Base-by-base conservation (phyloP, 371 early-diverging fungal genomes). In the Apophysomyces sp. region DNA sequence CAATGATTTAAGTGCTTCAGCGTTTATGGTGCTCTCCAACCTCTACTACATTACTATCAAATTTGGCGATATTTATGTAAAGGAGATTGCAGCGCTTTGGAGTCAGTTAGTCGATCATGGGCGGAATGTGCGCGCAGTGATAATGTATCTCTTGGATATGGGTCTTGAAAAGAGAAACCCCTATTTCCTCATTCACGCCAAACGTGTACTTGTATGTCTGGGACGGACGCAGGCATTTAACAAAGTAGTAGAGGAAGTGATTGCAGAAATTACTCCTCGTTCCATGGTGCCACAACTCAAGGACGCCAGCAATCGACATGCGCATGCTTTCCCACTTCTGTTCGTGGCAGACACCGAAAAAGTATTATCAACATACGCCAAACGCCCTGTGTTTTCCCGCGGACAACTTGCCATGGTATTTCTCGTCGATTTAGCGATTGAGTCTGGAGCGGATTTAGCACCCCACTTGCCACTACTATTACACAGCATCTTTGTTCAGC, bases 51-150 rank as follows among this genome's bases (percentile, higher is more conserved):
- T 96, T 53, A 96, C 96, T 0, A 84, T 92, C 57, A 89, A 87
- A 63, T 91, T 89, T 67, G 93, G 91, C 3, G 90, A 92, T 65
- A 78, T 86, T 3, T 90, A 86, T 58, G 83, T 93, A 51, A 79
- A 86, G 41, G 94, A 93, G 60, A 79, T 94, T 26, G 94, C 93
- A 53, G 81, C 78, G 6, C 58, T 94, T 8, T 97, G 97, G 97
- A 78, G 87, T 34, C 89, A 90, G 62, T 70, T 96, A 18, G 90
- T 90, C 0, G 87, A 86, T 57, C 80, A 86, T 61, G 80, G 81
- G 26, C 76, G 80, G 12, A 89, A 92, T 58, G 82, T 90, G 0
- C 76, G 83, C 11, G 86, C 87, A 0, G 87, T 92, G 30, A 80
- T 94, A 12, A 85, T 89, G 63, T 94, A 82, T 65, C 64, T 95